phyloP scores from a whole-genome alignment of 2,329 filamentous ascomycete species.

The Exophiala sp. region DNA sequence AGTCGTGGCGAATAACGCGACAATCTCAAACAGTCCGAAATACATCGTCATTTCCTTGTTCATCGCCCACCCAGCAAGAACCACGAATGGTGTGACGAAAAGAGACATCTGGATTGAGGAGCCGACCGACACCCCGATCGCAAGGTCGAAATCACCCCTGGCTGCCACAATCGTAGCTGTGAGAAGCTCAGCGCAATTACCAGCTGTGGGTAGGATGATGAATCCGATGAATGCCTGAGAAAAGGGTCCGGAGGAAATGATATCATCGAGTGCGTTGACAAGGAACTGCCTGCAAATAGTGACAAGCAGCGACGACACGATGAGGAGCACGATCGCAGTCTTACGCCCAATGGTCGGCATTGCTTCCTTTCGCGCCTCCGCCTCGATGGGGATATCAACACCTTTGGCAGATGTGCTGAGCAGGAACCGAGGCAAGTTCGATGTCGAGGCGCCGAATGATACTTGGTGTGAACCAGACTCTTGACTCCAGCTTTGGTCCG shows the following conservation, averaged over 20 bases:
- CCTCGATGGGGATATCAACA: background rate
- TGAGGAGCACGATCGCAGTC: conserved; percentile 69
- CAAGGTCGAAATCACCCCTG: conserved; percentile 64
- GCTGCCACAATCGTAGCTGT: conserved; percentile 76
- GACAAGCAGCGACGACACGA: conserved; percentile 66
- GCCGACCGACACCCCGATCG: conserved; percentile 77
- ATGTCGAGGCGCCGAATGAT: background rate
- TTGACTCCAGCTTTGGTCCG: background rate
- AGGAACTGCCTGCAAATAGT: conserved; percentile 74
- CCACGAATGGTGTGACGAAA: conserved; percentile 73
- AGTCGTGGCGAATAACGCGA: conserved; percentile 71
- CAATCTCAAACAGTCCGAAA: conserved; percentile 74
- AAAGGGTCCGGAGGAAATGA: conserved; percentile 66
- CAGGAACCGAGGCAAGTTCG: conserved; percentile 5
- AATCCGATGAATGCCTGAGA: conserved; percentile 77
- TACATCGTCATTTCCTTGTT: conserved; percentile 70
- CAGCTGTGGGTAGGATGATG: conserved; percentile 73
- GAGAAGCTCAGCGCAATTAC: conserved; percentile 76
- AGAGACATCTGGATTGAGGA: conserved; percentile 79
- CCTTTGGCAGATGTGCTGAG: background rate
- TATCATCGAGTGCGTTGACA: conserved; percentile 68
- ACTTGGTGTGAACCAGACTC: background rate
- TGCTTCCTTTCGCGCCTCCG: conserved; percentile 40
- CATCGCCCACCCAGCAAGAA: conserved; percentile 75
- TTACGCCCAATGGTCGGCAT: conserved; percentile 67